Evolutionary conservation across 2,329 filamentous ascomycete species (phyloP), one percentile per base, ranked within the genome.

Genomic region (Ophioceras dolichostomum): DNA sequence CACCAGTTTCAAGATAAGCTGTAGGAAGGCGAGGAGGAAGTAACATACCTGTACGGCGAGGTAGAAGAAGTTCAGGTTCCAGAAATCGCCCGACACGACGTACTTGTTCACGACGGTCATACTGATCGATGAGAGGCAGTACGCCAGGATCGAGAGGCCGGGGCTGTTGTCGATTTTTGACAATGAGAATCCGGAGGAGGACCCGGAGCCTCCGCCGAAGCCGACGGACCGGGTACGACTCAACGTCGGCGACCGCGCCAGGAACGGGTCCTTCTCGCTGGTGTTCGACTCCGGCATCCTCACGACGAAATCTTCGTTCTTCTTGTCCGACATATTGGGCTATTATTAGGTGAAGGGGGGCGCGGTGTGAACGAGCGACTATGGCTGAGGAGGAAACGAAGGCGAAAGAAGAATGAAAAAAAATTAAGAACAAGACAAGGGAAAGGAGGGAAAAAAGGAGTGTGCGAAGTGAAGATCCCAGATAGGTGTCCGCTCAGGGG

Each of bases 51-150:
- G 91, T 43, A 96, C 73, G 43, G 77, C 81, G 42, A 98, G 75
- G 51, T 95, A 82, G 63, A 98, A 85, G 62, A 96, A 94, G 63
- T 94, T 94, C 52, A 98, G 65, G 63, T 98, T 98, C 75, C 93
- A 98, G 47, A 81, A 75, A 36, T 73, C 71, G 42, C 91, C 91
- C 7, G 86, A 95, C 33, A 98, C 76, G 44, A 95, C 88, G 59
- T 93, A 98, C 70, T 98, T 98, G 67, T 98, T 98, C 59, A 93
- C 91, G n/a, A 95, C 84, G 7, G 91, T 98, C 91, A 98, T 98
- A 59, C 89, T 75, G 56, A 98, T 98, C n/a, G 88, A 95, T 37
- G 89, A 85, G 52, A 83, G 68, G 61, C 91, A 98, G 68, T 98
- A 98, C 34, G 84, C 77, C 46, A 94, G 56, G 50, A 98, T 83